These are phyloP conservation scores for Cyanodermella asteris DNA, from an alignment of 2,329 filamentous ascomycete genomes.

Conservation along the genomic window DNA sequence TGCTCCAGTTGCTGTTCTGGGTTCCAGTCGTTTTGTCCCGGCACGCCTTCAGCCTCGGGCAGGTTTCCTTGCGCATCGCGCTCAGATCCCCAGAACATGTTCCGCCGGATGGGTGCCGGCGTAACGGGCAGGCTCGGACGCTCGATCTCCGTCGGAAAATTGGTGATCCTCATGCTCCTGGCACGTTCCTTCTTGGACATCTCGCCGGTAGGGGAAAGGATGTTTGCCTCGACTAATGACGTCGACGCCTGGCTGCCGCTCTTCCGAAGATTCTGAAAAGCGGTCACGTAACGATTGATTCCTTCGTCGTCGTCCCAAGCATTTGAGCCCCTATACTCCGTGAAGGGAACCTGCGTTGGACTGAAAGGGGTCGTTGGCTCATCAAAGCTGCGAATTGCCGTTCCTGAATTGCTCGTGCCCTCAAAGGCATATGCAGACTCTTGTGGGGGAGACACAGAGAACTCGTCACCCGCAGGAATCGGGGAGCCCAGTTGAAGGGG, in stretches of 20 bases:
- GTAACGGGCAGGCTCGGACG: conserved; percentile 79
- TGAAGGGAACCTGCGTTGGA: conserved; percentile 33
- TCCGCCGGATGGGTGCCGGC: conserved; percentile 53
- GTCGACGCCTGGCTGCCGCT: conserved; percentile 28
- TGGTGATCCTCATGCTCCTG: conserved; percentile 52
- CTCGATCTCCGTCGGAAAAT: conserved; percentile 67
- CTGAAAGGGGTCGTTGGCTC: conserved; percentile 7
- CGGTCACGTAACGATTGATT: conserved; percentile 72
- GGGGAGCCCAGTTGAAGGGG: conserved; percentile 4
- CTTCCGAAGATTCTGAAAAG: conserved; percentile 46
- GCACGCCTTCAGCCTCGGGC: conserved; percentile 61
- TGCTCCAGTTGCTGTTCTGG: conserved; percentile 47
- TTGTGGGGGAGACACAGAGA: too few species aligned
- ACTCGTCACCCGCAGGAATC: too few species aligned
- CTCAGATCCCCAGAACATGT: conserved; percentile 44
- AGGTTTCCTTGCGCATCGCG: conserved; percentile 35
- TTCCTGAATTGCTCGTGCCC: too few species aligned
- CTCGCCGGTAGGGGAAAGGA: too few species aligned
- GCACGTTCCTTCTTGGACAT: too few species aligned
- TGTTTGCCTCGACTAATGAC: too few species aligned
- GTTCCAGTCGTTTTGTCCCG: conserved; percentile 77
- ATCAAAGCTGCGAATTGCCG: too few species aligned
- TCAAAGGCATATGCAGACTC: too few species aligned
- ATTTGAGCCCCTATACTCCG: conserved; percentile 53
- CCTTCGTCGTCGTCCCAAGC: conserved; percentile 85